These are phyloP conservation scores for Phytopythium helicoides DNA, from an alignment of 352 stramenopile genomes.

Conservation along the genomic window DNA sequence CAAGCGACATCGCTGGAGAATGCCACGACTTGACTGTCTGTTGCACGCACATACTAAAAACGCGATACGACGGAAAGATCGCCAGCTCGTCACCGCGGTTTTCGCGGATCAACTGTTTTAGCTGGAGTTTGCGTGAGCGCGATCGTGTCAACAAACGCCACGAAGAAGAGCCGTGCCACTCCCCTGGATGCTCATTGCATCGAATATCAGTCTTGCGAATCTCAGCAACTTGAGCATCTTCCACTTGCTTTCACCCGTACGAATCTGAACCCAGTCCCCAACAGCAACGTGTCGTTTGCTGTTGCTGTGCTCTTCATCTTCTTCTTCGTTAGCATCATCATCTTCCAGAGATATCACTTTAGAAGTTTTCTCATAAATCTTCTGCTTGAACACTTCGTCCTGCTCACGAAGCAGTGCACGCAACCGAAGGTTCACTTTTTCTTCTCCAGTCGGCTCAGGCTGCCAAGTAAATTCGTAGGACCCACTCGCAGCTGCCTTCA, in stretches of 20 bases:
- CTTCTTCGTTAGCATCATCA: neutral
- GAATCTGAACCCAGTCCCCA: constrained; percentile 17
- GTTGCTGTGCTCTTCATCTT: neutral
- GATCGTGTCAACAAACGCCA: constrained; percentile 14
- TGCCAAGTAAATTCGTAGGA: constrained; percentile 16
- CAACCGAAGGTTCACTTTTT: constrained; percentile 11
- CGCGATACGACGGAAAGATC: constrained; percentile 23
- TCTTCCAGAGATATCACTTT: constrained; percentile 1
- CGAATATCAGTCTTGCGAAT: constrained; percentile 13
- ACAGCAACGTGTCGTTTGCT: constrained; percentile 7
- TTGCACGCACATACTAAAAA: constrained; percentile 31
- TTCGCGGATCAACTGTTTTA: constrained; percentile 14
- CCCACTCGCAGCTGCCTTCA: constrained; percentile 22
- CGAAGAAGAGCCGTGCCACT: constrained; percentile 19
- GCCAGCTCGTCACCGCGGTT: constrained; percentile 23
- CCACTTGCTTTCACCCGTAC: constrained; percentile 2
- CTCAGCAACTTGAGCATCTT: constrained; percentile 15
- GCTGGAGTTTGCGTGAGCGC: constrained; percentile 5
- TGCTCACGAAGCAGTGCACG: constrained; percentile 26
- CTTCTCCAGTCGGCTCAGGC: neutral
- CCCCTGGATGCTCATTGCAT: constrained; percentile 13
- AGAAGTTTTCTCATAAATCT: constrained; percentile 17
- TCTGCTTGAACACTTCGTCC: constrained; percentile 24
- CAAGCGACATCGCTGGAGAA: constrained; percentile 20
- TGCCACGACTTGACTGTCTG: constrained; percentile 29